Evolutionary conservation across 2,329 filamentous ascomycete species (phyloP), one percentile per base, ranked within the genome.

Genomic region (Exophiala viscosa): DNA sequence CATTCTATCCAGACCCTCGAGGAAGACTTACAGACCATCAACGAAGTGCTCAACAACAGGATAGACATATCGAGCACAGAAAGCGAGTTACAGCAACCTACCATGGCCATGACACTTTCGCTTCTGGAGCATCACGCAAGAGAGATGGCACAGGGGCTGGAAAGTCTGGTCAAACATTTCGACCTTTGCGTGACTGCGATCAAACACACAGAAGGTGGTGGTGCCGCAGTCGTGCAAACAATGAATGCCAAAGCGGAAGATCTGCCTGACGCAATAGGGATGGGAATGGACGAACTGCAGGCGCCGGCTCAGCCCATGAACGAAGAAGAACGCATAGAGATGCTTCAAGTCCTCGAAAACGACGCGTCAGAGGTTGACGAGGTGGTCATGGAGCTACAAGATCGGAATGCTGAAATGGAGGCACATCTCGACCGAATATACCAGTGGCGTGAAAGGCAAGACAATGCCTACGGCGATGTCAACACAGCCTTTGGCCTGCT

Each of bases 121-220:
- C 75, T 76, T 2, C 77, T 95, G 33, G 84, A 91, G 59, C 77
- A 77, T 11, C 84, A 92, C 61, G 91, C 91, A 0, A 84, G 88
- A 57, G 83, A 85, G 62, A 92, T 95, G 84, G 92, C 91, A 4
- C 79, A 85, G 52, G 79, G 90, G 4, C 80, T 97, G 1, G 82
- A 89, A 51, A 90, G 87, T 1, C 75, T 97, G 3, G 90, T 90
- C 6, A 82, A 81, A 20, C 92, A 97, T 70, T 96, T 96, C 67
- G 92, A 97, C 68, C 82, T 95, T 59, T 96, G 92, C 68, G 88
- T 95, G 11, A 92, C 86, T 1, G 92, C 92, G 1, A 86, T 96
- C 39, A 88, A 90, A 54, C 90, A 92, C 45, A 96, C 91, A 2
- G 90, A 96, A 72, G 87, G 87, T 28, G 87, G 85, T 4, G 83